Evolutionary conservation across 2,329 filamentous ascomycete genomes (phyloP), one percentile per base, ranked within the genome.

Genomic region (Talaromyces albobiverticillius): DNA sequence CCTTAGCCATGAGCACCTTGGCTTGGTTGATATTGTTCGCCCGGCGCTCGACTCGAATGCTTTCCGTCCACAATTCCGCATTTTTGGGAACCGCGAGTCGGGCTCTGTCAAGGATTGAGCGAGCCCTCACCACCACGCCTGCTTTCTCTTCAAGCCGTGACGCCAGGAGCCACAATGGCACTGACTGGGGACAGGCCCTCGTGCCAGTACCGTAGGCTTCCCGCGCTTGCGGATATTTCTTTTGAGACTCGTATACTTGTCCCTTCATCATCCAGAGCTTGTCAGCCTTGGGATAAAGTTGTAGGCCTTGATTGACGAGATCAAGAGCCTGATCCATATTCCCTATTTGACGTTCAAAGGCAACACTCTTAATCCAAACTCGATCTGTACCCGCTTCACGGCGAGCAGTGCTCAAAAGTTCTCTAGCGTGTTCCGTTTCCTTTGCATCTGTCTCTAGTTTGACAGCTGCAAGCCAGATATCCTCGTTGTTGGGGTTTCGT

Each of bases 201-300:
- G 93, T 95, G 32, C 94, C 94, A 4, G 89, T 87, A 56, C 83
- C 84, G 72, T 94, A 97, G 0, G 93, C 91, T 69, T 97, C 91
- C 45, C 94, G 85, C 3, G 94, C 94, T 71, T 94, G 89, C 0
- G 88, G 86, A 13, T 88, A 76, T 74, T 90, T 91, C 62, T 83
- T 86, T 45, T 91, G 81, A 41, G 86, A 82, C 67, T 96, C 89
- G 78, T 99, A 99, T 59, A 97, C 94, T 68, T 99, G 94, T 0
- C 95, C 94, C 74, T 99, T 99, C 78, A 96, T 89, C 89, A 97
- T 96, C 87, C 93, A 96, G 22, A 99, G 80, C 73, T 97, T 97
- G 50, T 90, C 82, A 11, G 88, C 84, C 42, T 85, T 83, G 1
- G 94, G 93, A 76, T 95, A 99, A 9, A 90, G 81, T 60, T 92